phyloP scores from a whole-genome alignment of 192 early-diverging fungal genomes.

The Geranomyces michiganensis region DNA sequence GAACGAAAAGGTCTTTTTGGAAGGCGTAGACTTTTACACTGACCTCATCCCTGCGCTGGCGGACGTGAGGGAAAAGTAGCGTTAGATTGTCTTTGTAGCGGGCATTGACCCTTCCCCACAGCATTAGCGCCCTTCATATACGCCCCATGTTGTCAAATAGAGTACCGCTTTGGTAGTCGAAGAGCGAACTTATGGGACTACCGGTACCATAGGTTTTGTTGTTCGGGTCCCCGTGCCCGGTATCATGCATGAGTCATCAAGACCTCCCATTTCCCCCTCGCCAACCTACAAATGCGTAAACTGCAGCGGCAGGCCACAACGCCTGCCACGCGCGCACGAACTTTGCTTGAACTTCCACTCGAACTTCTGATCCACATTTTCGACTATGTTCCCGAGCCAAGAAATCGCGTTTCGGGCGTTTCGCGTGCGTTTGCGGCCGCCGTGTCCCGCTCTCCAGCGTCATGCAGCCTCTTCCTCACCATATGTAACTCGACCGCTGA shows the following conservation, averaged over 20 bases:
- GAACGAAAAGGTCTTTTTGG: slow-evolving; percentile 72
- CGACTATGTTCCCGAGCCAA: not conserved
- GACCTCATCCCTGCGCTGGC: slow-evolving; percentile 60
- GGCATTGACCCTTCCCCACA: too few species aligned
- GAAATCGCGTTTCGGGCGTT: not conserved
- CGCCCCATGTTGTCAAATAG: too few species aligned
- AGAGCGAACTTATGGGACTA: too few species aligned
- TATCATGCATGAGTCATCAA: too few species aligned
- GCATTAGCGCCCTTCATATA: too few species aligned
- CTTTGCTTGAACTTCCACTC: not conserved
- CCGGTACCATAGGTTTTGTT: too few species aligned
- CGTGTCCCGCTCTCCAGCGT: not conserved
- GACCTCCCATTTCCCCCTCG: too few species aligned
- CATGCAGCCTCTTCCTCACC: not conserved
- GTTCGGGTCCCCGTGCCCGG: too few species aligned
- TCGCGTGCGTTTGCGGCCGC: slow-evolving; percentile 4
- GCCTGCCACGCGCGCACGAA: not conserved
- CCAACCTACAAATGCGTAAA: too few species aligned
- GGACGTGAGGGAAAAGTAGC: not conserved
- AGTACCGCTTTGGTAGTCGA: too few species aligned
- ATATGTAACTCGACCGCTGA: not conserved
- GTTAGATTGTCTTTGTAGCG: too few species aligned
- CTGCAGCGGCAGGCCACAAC: too few species aligned
- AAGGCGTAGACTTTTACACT: slow-evolving; percentile 75
- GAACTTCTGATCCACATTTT: slow-evolving; percentile 12